Conservation (phyloP, 1,139 yeast species). For the Blastobotrys ciferrii region DNA sequence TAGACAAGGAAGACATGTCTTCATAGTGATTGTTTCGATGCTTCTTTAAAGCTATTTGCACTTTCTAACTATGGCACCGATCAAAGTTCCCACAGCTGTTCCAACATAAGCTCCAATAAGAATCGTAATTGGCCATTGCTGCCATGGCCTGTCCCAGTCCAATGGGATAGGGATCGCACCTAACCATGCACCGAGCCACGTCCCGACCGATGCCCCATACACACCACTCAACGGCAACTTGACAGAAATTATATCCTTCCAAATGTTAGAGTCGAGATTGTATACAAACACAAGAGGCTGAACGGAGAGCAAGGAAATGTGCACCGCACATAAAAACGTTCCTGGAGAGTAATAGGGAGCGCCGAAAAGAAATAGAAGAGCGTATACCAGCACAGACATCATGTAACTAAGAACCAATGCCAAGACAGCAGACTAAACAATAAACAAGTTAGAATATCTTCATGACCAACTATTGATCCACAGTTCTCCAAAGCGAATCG, state of each 20-base stretch:
- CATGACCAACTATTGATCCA: no score
- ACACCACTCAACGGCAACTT: slow-evolving; percentile 34
- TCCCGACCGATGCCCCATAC: slow-evolving; percentile 46
- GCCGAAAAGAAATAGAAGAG: slow-evolving; percentile 67
- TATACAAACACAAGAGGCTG: slow-evolving; percentile 64
- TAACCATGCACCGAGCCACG: slow-evolving; percentile 79
- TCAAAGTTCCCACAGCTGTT: slow-evolving; percentile 52
- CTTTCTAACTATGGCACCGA: slow-evolving; percentile 26
- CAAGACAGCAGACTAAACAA: slow-evolving; percentile 29
- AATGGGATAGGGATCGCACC: slow-evolving; percentile 93
- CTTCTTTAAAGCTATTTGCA: background rate
- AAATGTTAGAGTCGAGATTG: slow-evolving; percentile 51
- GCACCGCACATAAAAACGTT: slow-evolving; percentile 64
- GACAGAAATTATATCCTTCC: slow-evolving; percentile 43
- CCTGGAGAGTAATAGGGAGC: slow-evolving; percentile 72
- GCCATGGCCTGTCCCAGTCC: slow-evolving; percentile 99
- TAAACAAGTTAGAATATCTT: no score
- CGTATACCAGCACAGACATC: slow-evolving; percentile 53
- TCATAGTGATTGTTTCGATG: no score
- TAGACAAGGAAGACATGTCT: no score
- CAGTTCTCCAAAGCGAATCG: no score
- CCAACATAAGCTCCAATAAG: slow-evolving; percentile 80
- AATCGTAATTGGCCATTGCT: slow-evolving; percentile 91
- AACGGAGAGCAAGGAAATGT: slow-evolving; percentile 59
- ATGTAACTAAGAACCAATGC: slow-evolving; percentile 41